Base-by-base conservation (phyloP, 495 filamentous ascomycete genomes). In the Penicillium ochrochloron region DNA sequence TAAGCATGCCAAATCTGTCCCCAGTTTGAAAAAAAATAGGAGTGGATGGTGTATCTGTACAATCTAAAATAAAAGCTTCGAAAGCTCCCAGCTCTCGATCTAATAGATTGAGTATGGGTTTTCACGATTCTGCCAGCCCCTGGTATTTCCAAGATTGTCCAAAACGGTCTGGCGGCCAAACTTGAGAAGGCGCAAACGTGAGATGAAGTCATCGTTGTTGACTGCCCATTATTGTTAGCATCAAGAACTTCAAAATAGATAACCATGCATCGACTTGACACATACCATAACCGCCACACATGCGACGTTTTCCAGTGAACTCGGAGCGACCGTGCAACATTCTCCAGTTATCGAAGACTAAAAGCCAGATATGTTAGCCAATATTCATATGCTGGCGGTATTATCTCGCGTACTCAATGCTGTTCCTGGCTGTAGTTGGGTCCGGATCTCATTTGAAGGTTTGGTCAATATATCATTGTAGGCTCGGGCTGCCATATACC, bases 281-380 rank as follows among this genome's bases (percentile, higher is more conserved):
- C 89, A 79, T 77, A 93, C 90, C 88, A 72, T 97, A 96, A 19
- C 84, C 94, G 63, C 94, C 94, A 73, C 92, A 96, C 75, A 98
- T 90, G 66, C 93, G 88, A 66, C 94, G 81, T 69, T 89, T 89
- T 19, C 94, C 94, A 9, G 85, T 89, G 70, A 97, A 98, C 15
- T 86, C 83, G 23, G 85, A 84, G 65, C 94, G 82, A 4, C 93
- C 94, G 75, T 98, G 94, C 52, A 98, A 75, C 60, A 96, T 92
- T 62, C 94, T 84, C 93, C 93, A 97, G 71, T 98, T 97, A 74
- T 98, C 92, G 73, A 98, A 97, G 21, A 97, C 89, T 92, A 48
- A 60, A 46, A n/a, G 25, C 57, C 23, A n/a, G 19, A 50, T 46
- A 53, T 57, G 60, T 70, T 60, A 67, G 63, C 41, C 17, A 9